Evolutionary conservation across 2,329 filamentous ascomycete species (phyloP), one percentile per base, ranked within the genome.

Genomic region (Cladophialophora yegresii): DNA sequence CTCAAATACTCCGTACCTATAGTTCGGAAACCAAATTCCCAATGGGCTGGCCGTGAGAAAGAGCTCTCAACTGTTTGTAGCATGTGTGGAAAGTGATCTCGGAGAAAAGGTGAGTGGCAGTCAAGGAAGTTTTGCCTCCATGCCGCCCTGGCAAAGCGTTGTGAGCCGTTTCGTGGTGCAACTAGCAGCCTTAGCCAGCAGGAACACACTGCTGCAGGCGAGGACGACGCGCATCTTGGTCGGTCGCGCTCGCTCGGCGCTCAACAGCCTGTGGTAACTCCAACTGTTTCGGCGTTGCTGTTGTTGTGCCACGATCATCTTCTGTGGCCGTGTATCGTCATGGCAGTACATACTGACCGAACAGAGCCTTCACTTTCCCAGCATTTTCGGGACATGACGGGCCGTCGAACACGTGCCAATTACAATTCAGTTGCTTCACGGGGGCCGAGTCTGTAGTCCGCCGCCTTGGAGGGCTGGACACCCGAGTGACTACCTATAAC

Each of bases 161-260:
- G 65, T 64, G 47, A 64, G 54, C 58, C 65, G 54, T 64, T 62
- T 54, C 58, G 58, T 49, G 54, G 65, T 67, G 58, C 54, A 23
- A 64, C 65, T 64, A 51, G 26, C 10, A 51, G 22, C 28, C 23
- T 23, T 22, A 28, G 22, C 58, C 40, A 51, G 61, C 51, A 61
- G 43, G 33, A 45, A 33, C 40, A 33, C 40, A 28, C 20, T 30
- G 20, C 26, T 47, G 53, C 47, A 54, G 26, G 36, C 23, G 32
- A 47, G 47, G 49, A 45, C 22, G n/a, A 47, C 30, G 22, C 51
- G 36, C 28, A 54, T 9, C 13, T 28, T 43, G 12, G 26, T 47
- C 40, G 28, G 8, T 50, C 50, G 28, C 30, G 40, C 45, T 33
- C 23, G 33, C n/a, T 16, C 45, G 30, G 20, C 22, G 28, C 43